Evolutionary conservation across 768 basidiomycete genomes (phyloP), one percentile per base, ranked within the genome.

Genomic region (Boletus rufocinnamomeus): DNA sequence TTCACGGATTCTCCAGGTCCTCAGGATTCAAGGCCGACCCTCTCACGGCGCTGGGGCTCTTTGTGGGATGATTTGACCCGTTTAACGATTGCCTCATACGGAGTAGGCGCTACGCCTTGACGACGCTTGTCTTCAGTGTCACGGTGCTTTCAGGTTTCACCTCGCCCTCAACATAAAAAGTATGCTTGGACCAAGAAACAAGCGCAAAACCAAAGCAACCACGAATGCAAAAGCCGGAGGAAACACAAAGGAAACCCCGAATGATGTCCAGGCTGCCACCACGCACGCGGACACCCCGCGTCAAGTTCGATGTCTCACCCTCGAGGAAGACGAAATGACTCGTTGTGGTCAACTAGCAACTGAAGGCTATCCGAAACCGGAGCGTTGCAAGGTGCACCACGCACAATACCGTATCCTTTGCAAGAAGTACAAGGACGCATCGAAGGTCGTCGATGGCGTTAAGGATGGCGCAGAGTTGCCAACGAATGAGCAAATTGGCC

Each of bases 391-490:
- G 2, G 60, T 62, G 3, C 72, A 74, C 46, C 68, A 71, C 25
- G 56, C 50, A 13, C 71, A 74, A 52, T 71, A 68, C 50, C 47
- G 59, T 6, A 62, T 43, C 19, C 52, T 74, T 63, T 66, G 54
- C 45, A 60, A 57, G 41, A 60, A 60, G 21, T 74, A 73, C 61
- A 72, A 70, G 52, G 62, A 63, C 6, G 73, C 72, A 6, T 64
- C 69, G 6, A 54, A 63, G 34, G 46, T 64, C 19, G 70, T 73
- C 2, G 70, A 74, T 38, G 30, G 60, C 0, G 40, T 66, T 14
- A 62, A 63, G 27, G 37, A 13, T 7, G 60, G 53, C 0, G 8
- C 43, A 1, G 41, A 60, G 10, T 34, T 74, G 7, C 73, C 72
- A 2, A 55, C 67, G 9, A 48, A 54, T 19, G 55, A 51, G 16